Conservation (phyloP, 495 filamentous ascomycete genomes). For the Hypoxylon fragiforme region DNA sequence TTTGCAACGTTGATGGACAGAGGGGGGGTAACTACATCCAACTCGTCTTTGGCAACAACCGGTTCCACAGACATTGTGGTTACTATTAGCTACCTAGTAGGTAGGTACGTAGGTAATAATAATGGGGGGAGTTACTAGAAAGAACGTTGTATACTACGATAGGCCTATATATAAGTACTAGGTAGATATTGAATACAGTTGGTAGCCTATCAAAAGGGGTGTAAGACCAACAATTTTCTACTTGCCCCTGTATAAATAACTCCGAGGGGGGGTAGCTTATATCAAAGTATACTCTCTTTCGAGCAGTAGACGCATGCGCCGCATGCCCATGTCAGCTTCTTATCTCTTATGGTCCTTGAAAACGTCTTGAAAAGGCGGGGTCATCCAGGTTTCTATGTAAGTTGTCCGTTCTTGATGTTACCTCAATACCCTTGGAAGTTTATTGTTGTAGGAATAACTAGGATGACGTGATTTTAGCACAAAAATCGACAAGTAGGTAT, state of each 20-base stretch:
- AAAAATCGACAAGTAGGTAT: not conserved
- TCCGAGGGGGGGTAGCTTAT: no score
- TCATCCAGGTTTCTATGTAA: not conserved
- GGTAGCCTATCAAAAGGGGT: no score
- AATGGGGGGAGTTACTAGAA: not conserved
- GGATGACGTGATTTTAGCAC: conserved; percentile 24
- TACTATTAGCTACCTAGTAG: not conserved
- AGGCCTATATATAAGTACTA: not conserved
- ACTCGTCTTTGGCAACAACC: conserved; percentile 4
- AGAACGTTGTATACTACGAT: not conserved
- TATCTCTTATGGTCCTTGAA: not conserved
- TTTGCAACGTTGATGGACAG: conserved; percentile 1
- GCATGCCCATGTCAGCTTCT: not conserved
- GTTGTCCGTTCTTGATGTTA: not conserved
- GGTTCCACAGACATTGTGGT: conserved; percentile 8
- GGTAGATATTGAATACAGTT: not conserved
- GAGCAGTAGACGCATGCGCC: no score
- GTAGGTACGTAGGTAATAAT: not conserved
- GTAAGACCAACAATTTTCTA: no score
- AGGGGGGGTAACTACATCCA: not conserved
- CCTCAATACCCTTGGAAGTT: conserved; percentile 1
- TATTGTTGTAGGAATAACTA: no score
- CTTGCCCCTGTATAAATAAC: no score
- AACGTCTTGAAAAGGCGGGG: conserved; percentile 7
- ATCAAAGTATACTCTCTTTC: no score